Evolutionary conservation across 352 stramenopile genomes (phyloP), one percentile per base, ranked within the genome.

Genomic region (Pythium guiyangense): DNA sequence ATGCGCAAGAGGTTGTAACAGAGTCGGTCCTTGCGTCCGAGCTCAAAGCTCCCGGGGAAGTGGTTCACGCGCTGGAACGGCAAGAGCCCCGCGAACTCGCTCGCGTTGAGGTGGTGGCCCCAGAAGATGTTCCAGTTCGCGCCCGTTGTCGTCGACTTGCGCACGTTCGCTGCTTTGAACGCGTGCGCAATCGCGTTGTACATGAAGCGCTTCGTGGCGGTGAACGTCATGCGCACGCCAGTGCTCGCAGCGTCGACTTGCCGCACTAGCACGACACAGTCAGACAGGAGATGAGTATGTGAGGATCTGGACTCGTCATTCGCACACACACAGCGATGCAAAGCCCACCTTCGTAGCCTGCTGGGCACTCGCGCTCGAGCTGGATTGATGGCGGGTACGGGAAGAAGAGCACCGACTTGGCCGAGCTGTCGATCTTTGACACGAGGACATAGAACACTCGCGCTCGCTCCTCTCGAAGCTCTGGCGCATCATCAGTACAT

Each of bases 11-110:
- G 29, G 29, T 89, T 80, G 10, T 42, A 45, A 43, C 79, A 92
- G 15, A 93, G 51, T 0, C 70, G 69, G 25, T 90, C 80, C 50
- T 93, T 93, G n/a, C 80, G 83, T 3, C 80, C 80, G 25, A 93
- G 64, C 17, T 90, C 80, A 45, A 90, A 86, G 60, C 79, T 93
- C 2, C 75, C 83, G 17, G 83, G 79, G 39, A 91, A 91, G 46
- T 91, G 83, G 35, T 93, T 91, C 10, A 89, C 77, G 9, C 60
- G 63, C 39, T 92, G 82, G 52, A 84, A 77, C 12, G 77, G 65
- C 4, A 78, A 26, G 4, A 92, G 56, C 4, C 69, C 52, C 0
- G 61, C 50, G 43, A 75, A 78, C 29, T 86, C 64, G 35, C 61
- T 57, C 1, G 69, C 29, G n/a, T 84, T 88, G 2, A 92, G 47